Base-by-base conservation (phyloP, 75 land plant genomes). In the Cupressus sempervirens region DNA sequence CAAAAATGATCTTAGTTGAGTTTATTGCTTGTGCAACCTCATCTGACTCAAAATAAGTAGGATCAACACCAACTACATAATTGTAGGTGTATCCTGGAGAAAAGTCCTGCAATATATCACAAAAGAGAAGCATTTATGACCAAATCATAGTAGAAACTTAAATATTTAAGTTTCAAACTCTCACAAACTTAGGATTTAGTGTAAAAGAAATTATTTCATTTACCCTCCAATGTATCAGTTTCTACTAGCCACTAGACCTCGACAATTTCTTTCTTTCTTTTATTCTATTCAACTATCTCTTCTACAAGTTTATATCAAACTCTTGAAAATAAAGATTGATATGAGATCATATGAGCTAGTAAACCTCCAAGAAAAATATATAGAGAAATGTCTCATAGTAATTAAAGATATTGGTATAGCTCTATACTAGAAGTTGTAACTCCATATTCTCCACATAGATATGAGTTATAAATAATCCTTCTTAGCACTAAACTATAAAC, bases 401-500 rank as follows among this genome's bases (percentile, higher is more conserved):
- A 72, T 11, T 85, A 18, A 30, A 85, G 43, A 43, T 20, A 76
- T 45, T 40, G 18, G 5, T 76, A 52, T 43, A 91, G 91, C 91
- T 90, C 87, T 38, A 90, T 88, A 14, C 91, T 91, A 32, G 72
- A 84, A 58, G 89, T 90, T 88, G 87, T 90, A 8, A 90, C 88
- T 48, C 90, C 91, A 77, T 90, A 90, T 52, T 90, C 89, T 16
- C 91, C 91, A 83, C 91, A 90, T 40, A 90, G 88, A 80, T 83
- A 90, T 16, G 91, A 89, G 76, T 90, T 90, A 88, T 89, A 90
- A 4, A 90, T 87, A 34, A 90, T 67, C 0, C 91, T 91, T 91
- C 91, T n/a, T 54, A 90, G 81, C 56, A 90, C 87, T 3, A 90
- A 76, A 46, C 86, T 89, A 83, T 90, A 91, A 35, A 90, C 91